Base-by-base conservation (phyloP, 2,329 filamentous ascomycete species). In the Metarhizium anisopliae region DNA sequence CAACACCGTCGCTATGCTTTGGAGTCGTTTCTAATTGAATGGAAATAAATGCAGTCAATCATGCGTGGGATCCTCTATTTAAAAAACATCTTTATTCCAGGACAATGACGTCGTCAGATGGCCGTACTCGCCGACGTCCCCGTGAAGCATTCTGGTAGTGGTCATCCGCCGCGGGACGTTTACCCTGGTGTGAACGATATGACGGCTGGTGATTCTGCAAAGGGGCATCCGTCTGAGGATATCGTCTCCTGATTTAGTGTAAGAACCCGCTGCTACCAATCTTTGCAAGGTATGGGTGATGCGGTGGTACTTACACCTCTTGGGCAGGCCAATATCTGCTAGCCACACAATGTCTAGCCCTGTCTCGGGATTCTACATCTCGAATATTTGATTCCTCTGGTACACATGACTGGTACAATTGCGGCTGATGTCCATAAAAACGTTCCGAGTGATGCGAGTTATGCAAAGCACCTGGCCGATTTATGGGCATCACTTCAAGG, bases 51-150 rank as follows among this genome's bases (percentile, higher is more conserved):
- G 49, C 40, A 50, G 35, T 45, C 36, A 50, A 36, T 35, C 35
- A 57, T 47, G 35, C 40, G 50, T 35, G 8, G 18, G 42, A 35
- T 35, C 32, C 29, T 29, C 49, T 50, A 45, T 51, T 11, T 32
- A 42, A 47, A 32, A 53, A 55, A 35, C n/a, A 36, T 36, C 42
- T 42, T 67, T 54, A 69, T 47, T 69, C 67, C 43, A 69, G 64
- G 43, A 69, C 65, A 58, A 69, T 67, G 43, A 69, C 61, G 42
- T 69, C 59, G 35, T 66, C 67, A 11, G 59, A 60, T 51, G 58
- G 61, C 30, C 59, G 61, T 14, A 60, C 59, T 52, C 62, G 62
- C 20, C 55, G 55, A 35, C 49, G 50, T 8, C 38, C 40, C 18
- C 52, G 52, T 25, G 29, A 18, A 25, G 14, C n/a, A 50, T 50